These are phyloP conservation scores for Zygnema cylindricum DNA, from an alignment of 139 green algal species.

Conservation along the genomic window DNA sequence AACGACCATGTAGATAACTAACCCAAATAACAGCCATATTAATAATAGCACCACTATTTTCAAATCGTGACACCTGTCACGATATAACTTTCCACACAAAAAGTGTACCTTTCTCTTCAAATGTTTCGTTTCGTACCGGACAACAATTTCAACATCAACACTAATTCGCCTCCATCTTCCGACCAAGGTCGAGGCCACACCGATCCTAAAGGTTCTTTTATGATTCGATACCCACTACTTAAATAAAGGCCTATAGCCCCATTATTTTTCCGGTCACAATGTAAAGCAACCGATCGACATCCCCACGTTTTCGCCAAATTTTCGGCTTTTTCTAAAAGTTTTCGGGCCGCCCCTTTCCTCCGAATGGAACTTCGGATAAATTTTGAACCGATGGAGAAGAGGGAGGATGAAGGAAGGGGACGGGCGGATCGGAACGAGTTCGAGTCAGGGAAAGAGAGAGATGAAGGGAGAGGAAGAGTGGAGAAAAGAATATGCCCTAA, in stretches of 20 bases:
- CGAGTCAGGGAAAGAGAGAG: constrained; percentile 2
- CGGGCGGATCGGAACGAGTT: no score
- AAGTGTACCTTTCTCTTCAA: no score
- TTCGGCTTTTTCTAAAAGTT: constrained; percentile 14
- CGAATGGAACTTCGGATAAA: not conserved
- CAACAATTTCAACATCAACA: constrained; percentile 7
- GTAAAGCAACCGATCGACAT: constrained; percentile 18
- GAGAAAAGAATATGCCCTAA: not conserved
- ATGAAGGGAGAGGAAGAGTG: not conserved
- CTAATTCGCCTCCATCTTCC: not conserved
- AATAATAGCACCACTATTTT: no score
- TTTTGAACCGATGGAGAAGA: no score
- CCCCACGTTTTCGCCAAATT: constrained; percentile 18
- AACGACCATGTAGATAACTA: no score
- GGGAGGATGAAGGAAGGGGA: no score
- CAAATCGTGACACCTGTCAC: no score
- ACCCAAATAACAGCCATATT: no score
- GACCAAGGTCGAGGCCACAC: constrained; percentile 31
- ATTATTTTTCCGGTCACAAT: constrained; percentile 17
- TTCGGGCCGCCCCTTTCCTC: constrained; percentile 7
- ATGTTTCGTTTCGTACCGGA: no score
- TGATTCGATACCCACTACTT: not conserved
- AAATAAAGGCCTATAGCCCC: constrained; percentile 27
- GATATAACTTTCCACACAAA: no score
- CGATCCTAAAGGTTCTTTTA: not conserved